Base-by-base conservation (phyloP, 306 rosid species). In the Casuarina cunninghamiana region DNA sequence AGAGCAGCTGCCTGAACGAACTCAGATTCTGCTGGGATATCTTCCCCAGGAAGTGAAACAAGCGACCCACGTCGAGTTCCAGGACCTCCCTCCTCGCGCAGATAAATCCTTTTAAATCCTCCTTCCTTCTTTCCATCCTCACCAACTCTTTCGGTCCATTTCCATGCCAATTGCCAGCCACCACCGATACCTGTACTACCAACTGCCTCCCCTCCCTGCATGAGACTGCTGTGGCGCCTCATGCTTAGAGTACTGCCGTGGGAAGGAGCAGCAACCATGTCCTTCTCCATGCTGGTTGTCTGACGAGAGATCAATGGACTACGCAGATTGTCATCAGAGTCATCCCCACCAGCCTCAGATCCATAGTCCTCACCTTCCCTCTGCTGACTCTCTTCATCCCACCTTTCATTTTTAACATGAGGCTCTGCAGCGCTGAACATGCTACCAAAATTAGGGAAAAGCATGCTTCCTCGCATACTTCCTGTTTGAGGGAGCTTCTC, bases 131-230 rank as follows among this genome's bases (percentile, higher is more conserved):
- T 81, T 19, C 96, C 94, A 63, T 87, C 93, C 76, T 81, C 91
- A 10, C 86, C 88, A 63, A 78, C 91, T 85, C 76, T 91, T 61
- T 91, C 97, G 68, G 93, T 82, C 97, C 97, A 93, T 86, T 93
- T 87, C 97, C 97, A 93, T 61, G 97, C 97, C 83, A 93, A 85
- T 79, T 93, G 97, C 97, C 97, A 93, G 48, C 97, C 97, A 60
- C 97, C 97, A 71, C 97, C 97, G 70, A 93, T 91, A 73, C 97
- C 97, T 26, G 97, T 88, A 79, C 90, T 84, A 65, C 86, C 89
- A 60, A 84, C 91, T 49, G 87, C 83, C 82, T 93, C 97, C 66
- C 85, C 88, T 78, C 90, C 96, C 85, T 91, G 97, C 88, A 85
- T 83, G 74, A 93, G 92, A 86, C 93, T 93, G 80, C 96, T 89